Conservation (phyloP, 129 eudicot genomes). For the Tagetes erecta region DNA sequence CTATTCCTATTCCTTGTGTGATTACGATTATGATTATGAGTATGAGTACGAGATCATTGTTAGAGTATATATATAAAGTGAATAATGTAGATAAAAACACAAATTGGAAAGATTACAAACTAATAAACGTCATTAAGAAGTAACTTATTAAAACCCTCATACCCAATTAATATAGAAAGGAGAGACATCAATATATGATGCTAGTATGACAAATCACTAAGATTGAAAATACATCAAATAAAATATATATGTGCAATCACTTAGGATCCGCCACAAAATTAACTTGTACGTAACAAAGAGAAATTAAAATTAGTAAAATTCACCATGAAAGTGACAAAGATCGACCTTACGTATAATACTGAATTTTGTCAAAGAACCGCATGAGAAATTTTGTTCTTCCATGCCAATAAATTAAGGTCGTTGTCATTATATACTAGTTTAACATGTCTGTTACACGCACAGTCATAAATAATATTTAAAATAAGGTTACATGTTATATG, state of each 20-base stretch:
- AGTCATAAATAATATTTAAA: too few species aligned
- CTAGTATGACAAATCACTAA: background rate
- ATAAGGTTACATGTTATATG: too few species aligned
- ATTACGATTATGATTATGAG: background rate
- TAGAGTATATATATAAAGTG: background rate
- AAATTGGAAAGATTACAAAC: slow-evolving; percentile 14
- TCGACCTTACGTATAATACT: background rate
- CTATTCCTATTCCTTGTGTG: background rate
- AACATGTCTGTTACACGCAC: too few species aligned
- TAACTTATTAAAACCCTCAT: background rate
- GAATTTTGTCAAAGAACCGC: background rate
- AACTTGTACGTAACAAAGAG: too few species aligned
- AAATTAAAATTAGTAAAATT: too few species aligned
- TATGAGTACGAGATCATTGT: too few species aligned
- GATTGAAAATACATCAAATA: background rate
- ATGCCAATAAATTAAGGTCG: background rate
- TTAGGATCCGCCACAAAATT: background rate
- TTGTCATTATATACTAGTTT: background rate
- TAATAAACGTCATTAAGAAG: background rate
- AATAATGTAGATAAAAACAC: background rate
- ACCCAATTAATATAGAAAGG: background rate
- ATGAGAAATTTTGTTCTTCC: background rate
- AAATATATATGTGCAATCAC: background rate
- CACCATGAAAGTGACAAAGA: too few species aligned
- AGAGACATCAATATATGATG: background rate